A percentile compares a stretch with the other conserved stretches of the same genome.
These are phyloP conservation scores for Amaranthus cruentus DNA, from an alignment of 148 eudicot genomes.

Conservation along the genomic window DNA sequence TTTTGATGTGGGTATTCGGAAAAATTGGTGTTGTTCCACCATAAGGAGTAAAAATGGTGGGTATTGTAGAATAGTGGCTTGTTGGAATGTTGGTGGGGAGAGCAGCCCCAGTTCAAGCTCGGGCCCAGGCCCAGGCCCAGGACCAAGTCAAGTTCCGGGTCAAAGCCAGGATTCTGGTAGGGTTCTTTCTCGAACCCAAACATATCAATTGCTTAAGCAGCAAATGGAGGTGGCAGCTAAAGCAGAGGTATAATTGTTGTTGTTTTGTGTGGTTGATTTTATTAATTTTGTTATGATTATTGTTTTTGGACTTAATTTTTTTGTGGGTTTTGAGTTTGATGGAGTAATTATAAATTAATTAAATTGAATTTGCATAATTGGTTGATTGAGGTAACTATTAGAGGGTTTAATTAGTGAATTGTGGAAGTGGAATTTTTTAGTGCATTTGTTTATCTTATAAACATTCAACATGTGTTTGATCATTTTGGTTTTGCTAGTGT, in stretches of 20 bases:
- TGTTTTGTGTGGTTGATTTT: not conserved
- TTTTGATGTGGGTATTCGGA: constrained; percentile 26
- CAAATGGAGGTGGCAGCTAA: constrained; percentile 94
- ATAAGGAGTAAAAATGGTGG: constrained; percentile 20
- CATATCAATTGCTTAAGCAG: constrained; percentile 82
- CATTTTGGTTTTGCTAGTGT: not conserved
- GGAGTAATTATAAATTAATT: not conserved
- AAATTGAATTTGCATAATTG: not conserved
- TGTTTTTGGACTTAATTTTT: not conserved
- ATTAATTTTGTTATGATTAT: not conserved
- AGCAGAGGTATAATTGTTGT: constrained; percentile 53
- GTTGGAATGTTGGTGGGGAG: constrained; percentile 44
- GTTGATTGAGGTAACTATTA: not conserved
- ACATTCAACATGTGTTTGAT: not conserved
- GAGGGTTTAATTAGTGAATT: not conserved
- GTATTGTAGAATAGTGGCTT: constrained; percentile 45
- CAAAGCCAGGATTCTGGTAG: constrained; percentile 26
- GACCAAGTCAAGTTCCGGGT: constrained; percentile 20
- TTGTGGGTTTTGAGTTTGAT: not conserved
- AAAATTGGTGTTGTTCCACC: constrained; percentile 19
- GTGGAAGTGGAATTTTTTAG: not conserved
- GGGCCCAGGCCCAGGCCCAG: constrained; percentile 25
- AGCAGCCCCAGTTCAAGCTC: constrained; percentile 42
- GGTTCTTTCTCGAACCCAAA: constrained; percentile 53
- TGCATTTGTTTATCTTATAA: not conserved